Evolutionary conservation across 768 basidiomycete genomes (phyloP).

Genomic region (Tylopilus felleus): DNA sequence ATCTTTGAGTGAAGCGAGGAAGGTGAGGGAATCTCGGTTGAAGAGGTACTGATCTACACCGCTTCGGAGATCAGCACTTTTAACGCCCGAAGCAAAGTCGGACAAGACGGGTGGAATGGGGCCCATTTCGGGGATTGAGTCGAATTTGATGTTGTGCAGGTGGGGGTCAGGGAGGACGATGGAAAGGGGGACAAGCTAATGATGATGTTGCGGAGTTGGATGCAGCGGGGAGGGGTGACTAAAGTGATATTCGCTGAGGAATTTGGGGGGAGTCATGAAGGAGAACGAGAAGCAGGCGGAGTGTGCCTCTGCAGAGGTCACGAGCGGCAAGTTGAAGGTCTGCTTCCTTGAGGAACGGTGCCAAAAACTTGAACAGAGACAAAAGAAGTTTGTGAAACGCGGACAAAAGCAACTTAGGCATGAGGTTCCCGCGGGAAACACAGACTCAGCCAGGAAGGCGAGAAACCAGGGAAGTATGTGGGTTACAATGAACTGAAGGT

Average conservation of each 20-base stretch:
- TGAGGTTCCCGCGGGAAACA: conserved; percentile 93
- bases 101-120: no score
- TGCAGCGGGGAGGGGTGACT: conserved; percentile 89
- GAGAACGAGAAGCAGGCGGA: conserved; percentile 89
- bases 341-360: conserved; percentile 83
- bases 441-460: conserved; percentile 98
- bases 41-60: no score
- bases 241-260: conserved; percentile 95
- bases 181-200: conserved; percentile 86
- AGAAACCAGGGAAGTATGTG: conserved; percentile 97
- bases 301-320: conserved; percentile 85
- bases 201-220: conserved; percentile 95
- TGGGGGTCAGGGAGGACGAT: conserved; percentile 84
- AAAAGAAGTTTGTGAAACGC: conserved; percentile 93
- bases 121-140: conserved; percentile 84
- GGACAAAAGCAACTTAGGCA: conserved; percentile 89
- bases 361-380: conserved; percentile 92
- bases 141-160: conserved; percentile 69
- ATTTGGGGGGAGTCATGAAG: conserved; percentile 99
- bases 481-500: conserved; percentile 96
- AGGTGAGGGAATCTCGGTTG: no score
- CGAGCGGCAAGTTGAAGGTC: conserved; percentile 77
- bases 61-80: no score
- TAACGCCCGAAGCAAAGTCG: no score
- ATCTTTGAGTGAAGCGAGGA: no score